Evolutionary conservation across 139 green algal genomes (phyloP).

Genomic region (Eudorina sp.): DNA sequence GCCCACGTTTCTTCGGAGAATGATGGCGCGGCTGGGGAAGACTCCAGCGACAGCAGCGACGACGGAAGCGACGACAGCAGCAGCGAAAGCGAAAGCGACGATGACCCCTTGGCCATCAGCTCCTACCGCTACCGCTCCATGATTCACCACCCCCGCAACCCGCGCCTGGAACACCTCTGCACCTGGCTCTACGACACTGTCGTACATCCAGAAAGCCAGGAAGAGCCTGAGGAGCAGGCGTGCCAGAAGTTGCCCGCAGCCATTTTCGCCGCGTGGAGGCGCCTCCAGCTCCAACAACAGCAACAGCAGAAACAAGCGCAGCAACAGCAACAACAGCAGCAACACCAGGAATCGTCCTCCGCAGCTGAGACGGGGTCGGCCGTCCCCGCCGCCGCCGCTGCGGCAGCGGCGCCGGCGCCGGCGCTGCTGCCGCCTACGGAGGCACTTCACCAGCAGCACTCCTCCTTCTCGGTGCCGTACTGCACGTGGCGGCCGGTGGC

Average conservation of each 20-base stretch:
- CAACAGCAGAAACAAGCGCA: not conserved
- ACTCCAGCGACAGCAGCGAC: not conserved
- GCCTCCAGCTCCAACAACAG: not conserved
- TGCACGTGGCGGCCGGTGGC: constrained; percentile 38
- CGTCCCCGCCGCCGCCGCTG: not conserved
- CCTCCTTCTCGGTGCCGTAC: constrained; percentile 25
- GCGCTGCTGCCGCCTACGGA: constrained; percentile 17
- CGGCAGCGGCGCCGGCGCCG: not conserved
- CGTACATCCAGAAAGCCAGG: not conserved
- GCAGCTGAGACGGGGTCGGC: not conserved
- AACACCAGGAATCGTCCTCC: not conserved
- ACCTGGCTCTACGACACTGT: constrained; percentile 41
- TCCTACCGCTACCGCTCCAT: constrained; percentile 31
- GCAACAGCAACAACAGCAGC: not conserved
- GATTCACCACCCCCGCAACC: constrained; percentile 14
- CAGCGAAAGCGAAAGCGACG: not conserved
- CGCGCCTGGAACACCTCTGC: constrained; percentile 34
- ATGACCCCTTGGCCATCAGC: not conserved
- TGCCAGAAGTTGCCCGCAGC: constrained; percentile 40
- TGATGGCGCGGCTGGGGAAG: not conserved
- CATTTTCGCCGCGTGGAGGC: constrained; percentile 25
- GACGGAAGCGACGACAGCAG: not conserved
- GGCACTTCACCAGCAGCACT: constrained; percentile 36
- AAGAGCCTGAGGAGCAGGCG: constrained; percentile 34
- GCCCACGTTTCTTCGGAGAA: not conserved